Evolutionary conservation across 805 yeast species (phyloP).

Genomic region (Candida yuanshanica): DNA sequence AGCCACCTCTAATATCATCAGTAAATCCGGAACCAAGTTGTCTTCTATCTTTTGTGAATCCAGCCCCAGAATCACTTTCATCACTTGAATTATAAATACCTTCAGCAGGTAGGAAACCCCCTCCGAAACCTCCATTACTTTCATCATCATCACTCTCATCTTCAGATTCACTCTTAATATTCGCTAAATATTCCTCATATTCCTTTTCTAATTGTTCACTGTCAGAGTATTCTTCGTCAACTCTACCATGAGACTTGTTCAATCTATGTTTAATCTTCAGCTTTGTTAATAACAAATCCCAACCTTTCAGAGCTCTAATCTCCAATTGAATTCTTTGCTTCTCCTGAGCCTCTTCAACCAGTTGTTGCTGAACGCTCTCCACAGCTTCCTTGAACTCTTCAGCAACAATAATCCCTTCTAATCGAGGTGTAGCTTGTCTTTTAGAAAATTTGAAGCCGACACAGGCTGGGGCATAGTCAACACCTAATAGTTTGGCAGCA

Average conservation of each 20-base stretch:
- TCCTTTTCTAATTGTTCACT: constrained; percentile 12
- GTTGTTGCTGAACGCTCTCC: constrained; percentile 39
- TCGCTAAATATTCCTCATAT: constrained; percentile 18
- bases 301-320: constrained; percentile 40
- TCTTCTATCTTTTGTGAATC: background rate
- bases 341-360: constrained; percentile 38
- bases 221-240: constrained; percentile 6
- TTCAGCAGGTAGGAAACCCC: constrained; percentile 8
- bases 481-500: constrained; percentile 65
- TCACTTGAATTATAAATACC: constrained; percentile 10
- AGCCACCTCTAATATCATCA: background rate
- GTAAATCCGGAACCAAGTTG: no score
- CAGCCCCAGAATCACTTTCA: constrained; percentile 5
- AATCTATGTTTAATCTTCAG: constrained; percentile 37
- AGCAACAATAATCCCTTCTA: constrained; percentile 75
- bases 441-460: constrained; percentile 74
- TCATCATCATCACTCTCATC: constrained; percentile 14
- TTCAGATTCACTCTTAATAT: constrained; percentile 10
- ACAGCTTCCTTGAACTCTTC: constrained; percentile 57
- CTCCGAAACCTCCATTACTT: background rate
- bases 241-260: constrained; percentile 40
- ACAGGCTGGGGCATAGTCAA: constrained; percentile 85
- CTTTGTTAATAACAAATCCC: constrained; percentile 40
- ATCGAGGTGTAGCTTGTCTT: constrained; percentile 50
- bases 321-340: constrained; percentile 39